Conservation (phyloP, 2,329 filamentous ascomycete species). For the Fusarium sarcochroum region DNA sequence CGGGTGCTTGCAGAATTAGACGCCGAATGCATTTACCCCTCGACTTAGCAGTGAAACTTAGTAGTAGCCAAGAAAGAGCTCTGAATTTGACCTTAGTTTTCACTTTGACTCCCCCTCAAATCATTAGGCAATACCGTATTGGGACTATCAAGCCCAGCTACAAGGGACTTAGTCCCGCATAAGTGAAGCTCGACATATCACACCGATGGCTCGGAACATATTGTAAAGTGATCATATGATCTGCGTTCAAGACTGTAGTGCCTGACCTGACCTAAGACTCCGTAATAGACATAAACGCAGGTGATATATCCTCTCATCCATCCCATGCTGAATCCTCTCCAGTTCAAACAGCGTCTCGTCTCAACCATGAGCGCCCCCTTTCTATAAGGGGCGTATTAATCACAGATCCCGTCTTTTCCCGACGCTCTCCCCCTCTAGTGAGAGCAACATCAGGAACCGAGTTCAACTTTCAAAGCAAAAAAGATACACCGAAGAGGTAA, state of each 20-base stretch:
- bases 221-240: conserved; percentile 42
- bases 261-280: conserved; percentile 46
- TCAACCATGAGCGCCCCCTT: conserved; percentile 42
- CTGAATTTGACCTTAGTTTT: background rate
- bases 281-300: conserved; percentile 49
- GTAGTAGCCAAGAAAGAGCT: background rate
- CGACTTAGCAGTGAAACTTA: background rate
- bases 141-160: background rate
- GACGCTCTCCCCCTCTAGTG: conserved; percentile 28
- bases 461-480: conserved; percentile 42
- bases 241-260: conserved; percentile 47
- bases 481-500: conserved; percentile 52
- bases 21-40: background rate
- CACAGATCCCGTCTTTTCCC: conserved; percentile 32
- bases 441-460: conserved; percentile 40
- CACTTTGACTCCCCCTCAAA: background rate
- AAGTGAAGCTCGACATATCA: background rate
- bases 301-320: conserved; percentile 44
- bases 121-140: background rate
- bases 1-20: background rate
- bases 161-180: background rate
- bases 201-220: background rate
- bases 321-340: conserved; percentile 29
- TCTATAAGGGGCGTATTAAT: conserved; percentile 41
- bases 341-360: conserved; percentile 34